These are phyloP conservation scores for Plantago rigida DNA, from an alignment of 305 asterid genomes.

Conservation along the genomic window DNA sequence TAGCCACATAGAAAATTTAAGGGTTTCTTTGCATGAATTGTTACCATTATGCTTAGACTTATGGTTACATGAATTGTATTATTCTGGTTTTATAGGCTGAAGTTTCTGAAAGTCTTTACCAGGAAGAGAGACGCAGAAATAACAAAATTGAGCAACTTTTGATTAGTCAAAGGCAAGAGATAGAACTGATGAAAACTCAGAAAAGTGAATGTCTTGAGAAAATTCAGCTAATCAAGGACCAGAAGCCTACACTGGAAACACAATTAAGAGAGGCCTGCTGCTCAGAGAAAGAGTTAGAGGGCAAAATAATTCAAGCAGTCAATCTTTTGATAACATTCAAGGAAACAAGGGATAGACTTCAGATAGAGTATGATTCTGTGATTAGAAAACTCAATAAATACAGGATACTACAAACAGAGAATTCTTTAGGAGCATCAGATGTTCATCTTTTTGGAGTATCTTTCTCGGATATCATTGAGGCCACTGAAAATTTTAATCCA, in stretches of 20 bases:
- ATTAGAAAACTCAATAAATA: constrained; percentile 39
- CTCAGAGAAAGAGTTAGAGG: constrained; percentile 78
- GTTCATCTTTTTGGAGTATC: constrained; percentile 47
- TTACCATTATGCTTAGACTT: neutral
- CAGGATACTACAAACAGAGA: constrained; percentile 37
- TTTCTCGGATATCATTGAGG: constrained; percentile 65
- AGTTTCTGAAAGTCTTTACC: constrained; percentile 39
- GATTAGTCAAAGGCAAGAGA: constrained; percentile 44
- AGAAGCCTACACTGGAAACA: constrained; percentile 50
- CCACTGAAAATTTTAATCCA: constrained; percentile 62
- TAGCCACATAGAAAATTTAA: too few species aligned
- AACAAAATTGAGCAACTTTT: constrained; percentile 47
- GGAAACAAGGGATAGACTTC: constrained; percentile 63
- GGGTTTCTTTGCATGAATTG: too few species aligned
- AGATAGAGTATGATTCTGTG: constrained; percentile 55
- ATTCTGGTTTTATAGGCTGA: constrained; percentile 47
- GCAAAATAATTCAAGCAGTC: constrained; percentile 79
- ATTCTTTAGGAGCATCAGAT: constrained; percentile 30
- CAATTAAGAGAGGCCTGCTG: constrained; percentile 41
- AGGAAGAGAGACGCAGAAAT: constrained; percentile 40
- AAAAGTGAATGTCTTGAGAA: constrained; percentile 35
- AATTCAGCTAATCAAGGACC: constrained; percentile 43
- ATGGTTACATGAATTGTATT: constrained; percentile 21
- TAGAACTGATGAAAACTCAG: constrained; percentile 42
- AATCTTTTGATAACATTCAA: constrained; percentile 60